These are phyloP conservation scores for Rhododendron griersonianum DNA, from an alignment of 148 eudicot genomes.

Conservation along the genomic window DNA sequence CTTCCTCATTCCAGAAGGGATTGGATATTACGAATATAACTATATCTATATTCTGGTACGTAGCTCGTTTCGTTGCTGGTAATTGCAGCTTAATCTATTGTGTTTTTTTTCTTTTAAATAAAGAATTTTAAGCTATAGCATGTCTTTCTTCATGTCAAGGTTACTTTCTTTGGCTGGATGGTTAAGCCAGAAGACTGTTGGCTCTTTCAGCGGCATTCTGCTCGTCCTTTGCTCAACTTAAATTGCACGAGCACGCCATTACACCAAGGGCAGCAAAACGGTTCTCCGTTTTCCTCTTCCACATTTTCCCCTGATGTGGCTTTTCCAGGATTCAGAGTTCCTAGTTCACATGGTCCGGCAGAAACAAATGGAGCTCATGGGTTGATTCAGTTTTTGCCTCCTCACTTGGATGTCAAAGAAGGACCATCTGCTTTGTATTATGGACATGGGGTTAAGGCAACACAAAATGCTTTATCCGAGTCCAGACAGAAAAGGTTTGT, in stretches of 20 bases:
- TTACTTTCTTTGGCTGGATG: slow-evolving; percentile 52
- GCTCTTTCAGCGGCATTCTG: slow-evolving; percentile 38
- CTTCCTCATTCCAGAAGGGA: slow-evolving; percentile 26
- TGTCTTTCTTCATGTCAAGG: slow-evolving; percentile 26
- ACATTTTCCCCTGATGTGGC: slow-evolving; percentile 29
- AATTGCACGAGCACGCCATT: slow-evolving; percentile 33
- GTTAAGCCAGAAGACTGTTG: slow-evolving; percentile 36
- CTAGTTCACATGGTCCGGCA: slow-evolving; percentile 20
- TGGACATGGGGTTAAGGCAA: slow-evolving; percentile 17
- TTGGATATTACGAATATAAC: slow-evolving; percentile 25
- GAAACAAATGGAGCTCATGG: slow-evolving; percentile 24
- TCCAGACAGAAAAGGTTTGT: slow-evolving; percentile 44
- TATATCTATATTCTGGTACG: slow-evolving; percentile 37
- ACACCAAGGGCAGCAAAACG: slow-evolving; percentile 29
- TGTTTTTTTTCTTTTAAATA: background rate
- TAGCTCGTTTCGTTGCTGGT: background rate
- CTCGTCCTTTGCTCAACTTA: slow-evolving; percentile 28
- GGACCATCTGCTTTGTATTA: slow-evolving; percentile 19
- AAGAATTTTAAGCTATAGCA: background rate
- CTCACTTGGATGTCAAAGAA: slow-evolving; percentile 19
- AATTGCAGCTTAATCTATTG: background rate
- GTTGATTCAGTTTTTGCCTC: slow-evolving; percentile 15
- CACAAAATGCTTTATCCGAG: slow-evolving; percentile 19
- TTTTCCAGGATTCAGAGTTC: slow-evolving; percentile 23
- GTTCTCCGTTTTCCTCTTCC: slow-evolving; percentile 29